Evolutionary conservation across 306 rosid species (phyloP), one percentile per base, ranked within the genome.

Genomic region (Cicer pinnatifidum): DNA sequence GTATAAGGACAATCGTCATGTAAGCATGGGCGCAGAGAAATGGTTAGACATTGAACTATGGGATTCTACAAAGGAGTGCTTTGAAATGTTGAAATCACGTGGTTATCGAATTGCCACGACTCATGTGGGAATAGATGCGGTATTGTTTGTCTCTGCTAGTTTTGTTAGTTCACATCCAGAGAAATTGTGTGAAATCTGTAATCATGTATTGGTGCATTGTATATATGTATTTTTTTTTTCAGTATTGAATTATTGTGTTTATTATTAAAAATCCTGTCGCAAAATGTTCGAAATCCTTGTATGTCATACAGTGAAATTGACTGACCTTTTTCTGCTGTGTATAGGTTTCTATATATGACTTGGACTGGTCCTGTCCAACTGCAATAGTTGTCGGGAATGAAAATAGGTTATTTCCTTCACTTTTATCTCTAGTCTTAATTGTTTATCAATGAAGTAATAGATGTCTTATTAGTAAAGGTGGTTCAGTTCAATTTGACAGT

Each of bases 1-100:
- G 88, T 93, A 89, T 69, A 93, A 86, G 80, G 97, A 91, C 41
- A 93, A 91, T 80, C 96, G 96, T 11, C 97, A 94, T 83, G 98
- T 91, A 38, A 94, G 98, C 91, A 94, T 89, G 98, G 98, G 98
- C 52, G 97, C 97, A 0, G 98, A 94, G 90, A 91, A 94, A 87
- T 94, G 98, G 98, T 81, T 94, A 88, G 98, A 94, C 82, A 94
- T 94, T 83, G 98, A 91, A 78, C 76, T 94, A 13, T 94, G 98
- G 98, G 87, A 86, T 84, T 79, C 97, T 75, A 45, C 86, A 3
- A 58, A 74, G 74, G 96, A 89, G 46, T 94, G 97, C 86, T 94
- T 91, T 76, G 59, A 81, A 71, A 83, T 70, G 70, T 82, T 94
- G 63, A 89, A 82, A 73, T 88, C 86, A 2, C 95, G 97, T 10